Conservation (phyloP, 2,329 filamentous ascomycete species). For the Chalaropsis thielavioides region DNA sequence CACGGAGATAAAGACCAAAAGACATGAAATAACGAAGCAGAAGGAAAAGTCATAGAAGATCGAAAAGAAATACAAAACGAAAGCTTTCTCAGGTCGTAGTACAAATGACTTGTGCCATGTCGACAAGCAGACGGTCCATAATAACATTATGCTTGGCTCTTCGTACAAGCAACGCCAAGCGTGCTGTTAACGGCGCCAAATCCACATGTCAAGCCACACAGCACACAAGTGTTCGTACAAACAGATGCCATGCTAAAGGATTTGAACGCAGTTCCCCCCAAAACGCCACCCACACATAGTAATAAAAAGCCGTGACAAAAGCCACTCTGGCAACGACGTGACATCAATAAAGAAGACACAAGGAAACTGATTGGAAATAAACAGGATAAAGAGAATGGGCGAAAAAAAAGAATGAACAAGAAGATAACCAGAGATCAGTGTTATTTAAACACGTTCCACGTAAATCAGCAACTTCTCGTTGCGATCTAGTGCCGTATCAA, state of each 20-base stretch:
- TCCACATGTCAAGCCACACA: background rate
- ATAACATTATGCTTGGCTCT: too few relatives aligned
- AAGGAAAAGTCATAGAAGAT: too few relatives aligned
- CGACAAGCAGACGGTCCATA: too few relatives aligned
- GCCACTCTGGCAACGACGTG: background rate
- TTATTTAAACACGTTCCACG: slow-evolving; percentile 39
- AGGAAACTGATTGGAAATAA: background rate
- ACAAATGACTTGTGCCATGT: too few relatives aligned
- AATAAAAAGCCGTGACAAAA: background rate
- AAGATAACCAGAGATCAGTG: background rate
- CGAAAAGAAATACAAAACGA: too few relatives aligned
- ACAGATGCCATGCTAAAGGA: background rate
- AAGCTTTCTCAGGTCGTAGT: too few relatives aligned
- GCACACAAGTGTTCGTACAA: background rate
- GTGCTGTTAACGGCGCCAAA: too few relatives aligned
- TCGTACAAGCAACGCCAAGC: too few relatives aligned
- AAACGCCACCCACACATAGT: slow-evolving; percentile 3
- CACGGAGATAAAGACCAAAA: too few relatives aligned
- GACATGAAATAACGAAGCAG: too few relatives aligned
- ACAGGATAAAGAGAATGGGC: background rate
- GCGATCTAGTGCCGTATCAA: slow-evolving; percentile 64
- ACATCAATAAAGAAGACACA: slow-evolving; percentile 5
- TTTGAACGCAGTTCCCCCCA: slow-evolving; percentile 2
- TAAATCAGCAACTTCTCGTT: slow-evolving; percentile 79
- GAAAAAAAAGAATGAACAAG: background rate